Percentiles rank a stretch among this genome's conserved stretches.
Evolutionary conservation across 352 stramenopile species (phyloP).

Genomic region (Globisporangium paroecandrum): DNA sequence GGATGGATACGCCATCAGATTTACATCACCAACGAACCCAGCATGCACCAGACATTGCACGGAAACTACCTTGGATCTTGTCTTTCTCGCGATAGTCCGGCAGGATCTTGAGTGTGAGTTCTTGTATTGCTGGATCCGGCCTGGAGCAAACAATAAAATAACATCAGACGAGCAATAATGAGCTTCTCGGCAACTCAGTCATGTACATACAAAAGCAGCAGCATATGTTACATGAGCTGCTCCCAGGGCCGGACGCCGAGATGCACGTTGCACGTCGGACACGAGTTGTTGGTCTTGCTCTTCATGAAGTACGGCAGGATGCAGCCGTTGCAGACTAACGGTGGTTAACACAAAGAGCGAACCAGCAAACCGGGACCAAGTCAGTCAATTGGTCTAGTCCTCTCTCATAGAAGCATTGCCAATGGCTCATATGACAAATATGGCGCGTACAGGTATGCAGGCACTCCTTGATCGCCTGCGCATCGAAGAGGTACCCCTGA

Average conservation of each 20-base stretch:
- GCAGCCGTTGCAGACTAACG: conserved; percentile 61
- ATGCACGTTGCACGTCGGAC: conserved; percentile 41
- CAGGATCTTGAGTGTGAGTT: conserved; percentile 47
- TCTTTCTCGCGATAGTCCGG: conserved; percentile 41
- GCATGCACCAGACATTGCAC: too few species aligned
- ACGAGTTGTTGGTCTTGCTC: conserved; percentile 29
- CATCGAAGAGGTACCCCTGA: conserved; percentile 62
- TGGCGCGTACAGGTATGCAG: conserved; percentile 44
- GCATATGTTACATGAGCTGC: conserved; percentile 38
- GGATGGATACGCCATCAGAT: not conserved
- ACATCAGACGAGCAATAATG: not conserved
- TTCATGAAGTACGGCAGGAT: conserved; percentile 43
- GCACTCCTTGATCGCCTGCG: conserved; percentile 77
- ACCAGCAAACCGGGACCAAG: not conserved
- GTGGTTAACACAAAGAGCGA: not conserved
- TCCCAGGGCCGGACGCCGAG: conserved; percentile 53
- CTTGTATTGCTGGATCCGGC: conserved; percentile 54
- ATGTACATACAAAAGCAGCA: not conserved
- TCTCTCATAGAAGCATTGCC: not conserved
- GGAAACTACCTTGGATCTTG: conserved; percentile 25
- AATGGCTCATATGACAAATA: too few species aligned
- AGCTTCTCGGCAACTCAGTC: not conserved
- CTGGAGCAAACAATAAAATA: conserved; percentile 19
- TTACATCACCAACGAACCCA: not conserved
- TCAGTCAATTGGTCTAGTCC: not conserved